These are phyloP conservation scores for Fagopyrum homotropicum DNA, from an alignment of 148 eudicot genomes.

Conservation along the genomic window DNA sequence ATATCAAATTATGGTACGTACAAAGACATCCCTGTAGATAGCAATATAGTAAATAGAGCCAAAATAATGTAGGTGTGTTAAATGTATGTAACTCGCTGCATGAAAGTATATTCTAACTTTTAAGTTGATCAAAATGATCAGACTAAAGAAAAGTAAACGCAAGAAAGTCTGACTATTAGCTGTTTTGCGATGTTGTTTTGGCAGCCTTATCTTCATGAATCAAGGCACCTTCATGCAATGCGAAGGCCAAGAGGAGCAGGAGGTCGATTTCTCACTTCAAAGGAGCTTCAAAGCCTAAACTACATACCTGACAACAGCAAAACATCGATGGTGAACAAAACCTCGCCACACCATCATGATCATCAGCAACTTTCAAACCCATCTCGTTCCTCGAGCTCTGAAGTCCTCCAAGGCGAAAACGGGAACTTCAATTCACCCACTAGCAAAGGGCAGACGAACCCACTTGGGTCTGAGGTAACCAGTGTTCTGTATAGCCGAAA, in stretches of 20 bases:
- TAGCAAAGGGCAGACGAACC: conserved; percentile 5
- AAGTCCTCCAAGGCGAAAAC: conserved; percentile 9
- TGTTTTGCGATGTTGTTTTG: neutral
- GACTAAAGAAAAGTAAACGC: too few relatives aligned
- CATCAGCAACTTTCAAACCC: conserved; percentile 8
- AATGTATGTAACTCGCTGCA: too few relatives aligned
- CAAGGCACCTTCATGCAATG: conserved; percentile 16
- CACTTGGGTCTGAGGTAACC: conserved; percentile 8
- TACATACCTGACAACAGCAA: conserved; percentile 3
- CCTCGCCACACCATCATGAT: neutral
- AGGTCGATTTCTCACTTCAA: conserved; percentile 6
- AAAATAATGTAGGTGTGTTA: too few relatives aligned
- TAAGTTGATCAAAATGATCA: too few relatives aligned
- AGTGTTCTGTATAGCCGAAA: conserved; percentile 6
- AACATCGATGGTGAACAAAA: neutral
- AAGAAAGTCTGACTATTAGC: too few relatives aligned
- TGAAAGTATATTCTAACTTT: too few relatives aligned
- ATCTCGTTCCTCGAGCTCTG: conserved; percentile 11
- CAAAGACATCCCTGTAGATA: too few relatives aligned
- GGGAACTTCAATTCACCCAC: conserved; percentile 6
- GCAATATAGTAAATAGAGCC: too few relatives aligned
- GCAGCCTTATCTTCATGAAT: conserved; percentile 13
- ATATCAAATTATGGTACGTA: too few relatives aligned
- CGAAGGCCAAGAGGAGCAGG: conserved; percentile 13
- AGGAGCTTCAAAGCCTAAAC: conserved; percentile 1